These are phyloP conservation scores for Acanthamoeba healyi DNA, from an alignment of 208 protist species.

Conservation along the genomic window DNA sequence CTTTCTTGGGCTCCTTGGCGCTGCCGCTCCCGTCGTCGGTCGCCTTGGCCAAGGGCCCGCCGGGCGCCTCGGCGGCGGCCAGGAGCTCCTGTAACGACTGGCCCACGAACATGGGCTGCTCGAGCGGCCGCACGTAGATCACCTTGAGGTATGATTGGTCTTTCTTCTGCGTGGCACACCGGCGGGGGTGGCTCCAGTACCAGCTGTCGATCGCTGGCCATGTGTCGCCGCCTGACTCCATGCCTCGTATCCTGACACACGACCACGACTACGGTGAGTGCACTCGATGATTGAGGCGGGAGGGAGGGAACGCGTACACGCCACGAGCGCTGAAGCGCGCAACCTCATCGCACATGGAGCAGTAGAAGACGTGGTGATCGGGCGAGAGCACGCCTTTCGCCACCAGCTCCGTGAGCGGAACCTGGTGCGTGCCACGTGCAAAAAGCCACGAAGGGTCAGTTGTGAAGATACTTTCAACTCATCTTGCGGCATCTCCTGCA, in stretches of 20 bases:
- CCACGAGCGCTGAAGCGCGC: not conserved
- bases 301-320: not conserved
- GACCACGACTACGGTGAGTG: too few relatives aligned
- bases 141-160: not conserved
- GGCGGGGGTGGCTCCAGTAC: not conserved
- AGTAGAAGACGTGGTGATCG: not conserved
- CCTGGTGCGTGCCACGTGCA: not conserved
- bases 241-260: not conserved
- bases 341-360: not conserved
- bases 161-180: not conserved
- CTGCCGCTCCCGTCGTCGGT: not conserved
- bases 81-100: not conserved
- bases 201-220: not conserved
- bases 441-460: too few relatives aligned
- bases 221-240: not conserved
- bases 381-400: not conserved
- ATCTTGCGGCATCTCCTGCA: too few relatives aligned
- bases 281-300: not conserved
- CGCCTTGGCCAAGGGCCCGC: not conserved
- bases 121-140: not conserved
- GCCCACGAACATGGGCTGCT: not conserved
- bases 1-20: not conserved
- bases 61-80: too few relatives aligned
- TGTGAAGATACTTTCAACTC: too few relatives aligned
- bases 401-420: not conserved